Evolutionary conservation across 169 alveolate species (phyloP).

Genomic region (Eimeria brunetti): DNA sequence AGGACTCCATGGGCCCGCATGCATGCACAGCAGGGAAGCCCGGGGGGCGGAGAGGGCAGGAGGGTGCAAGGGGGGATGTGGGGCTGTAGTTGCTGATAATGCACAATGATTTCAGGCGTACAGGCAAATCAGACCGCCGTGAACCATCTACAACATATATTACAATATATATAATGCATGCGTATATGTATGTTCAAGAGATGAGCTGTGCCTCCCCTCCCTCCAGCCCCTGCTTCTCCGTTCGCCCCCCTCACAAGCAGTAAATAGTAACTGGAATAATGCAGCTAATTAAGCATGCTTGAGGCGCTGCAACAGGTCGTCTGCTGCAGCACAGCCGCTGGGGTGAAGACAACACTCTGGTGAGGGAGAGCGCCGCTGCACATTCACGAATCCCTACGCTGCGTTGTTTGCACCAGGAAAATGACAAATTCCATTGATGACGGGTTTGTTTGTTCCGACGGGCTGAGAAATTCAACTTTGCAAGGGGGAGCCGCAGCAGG

Average conservation of each 20-base stretch:
- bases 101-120: neutral
- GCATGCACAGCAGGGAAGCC: neutral
- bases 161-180: no score
- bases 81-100: neutral
- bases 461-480: neutral
- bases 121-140: neutral
- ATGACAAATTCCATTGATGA: neutral
- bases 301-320: neutral
- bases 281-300: neutral
- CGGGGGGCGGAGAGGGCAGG: no score
- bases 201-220: neutral
- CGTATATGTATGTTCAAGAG: neutral
- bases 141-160: neutral
- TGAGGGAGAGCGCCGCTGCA: neutral
- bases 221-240: neutral
- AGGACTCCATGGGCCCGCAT: conserved; percentile 28
- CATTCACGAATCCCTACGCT: neutral
- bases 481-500: neutral
- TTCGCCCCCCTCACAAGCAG: neutral
- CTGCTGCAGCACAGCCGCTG: neutral
- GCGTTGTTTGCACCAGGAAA: neutral
- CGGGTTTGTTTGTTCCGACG: neutral
- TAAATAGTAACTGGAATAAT: neutral
- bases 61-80: no score
- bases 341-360: neutral